Evolutionary conservation across 495 filamentous ascomycete genomes (phyloP).

Genomic region (Lindgomyces ingoldianus): DNA sequence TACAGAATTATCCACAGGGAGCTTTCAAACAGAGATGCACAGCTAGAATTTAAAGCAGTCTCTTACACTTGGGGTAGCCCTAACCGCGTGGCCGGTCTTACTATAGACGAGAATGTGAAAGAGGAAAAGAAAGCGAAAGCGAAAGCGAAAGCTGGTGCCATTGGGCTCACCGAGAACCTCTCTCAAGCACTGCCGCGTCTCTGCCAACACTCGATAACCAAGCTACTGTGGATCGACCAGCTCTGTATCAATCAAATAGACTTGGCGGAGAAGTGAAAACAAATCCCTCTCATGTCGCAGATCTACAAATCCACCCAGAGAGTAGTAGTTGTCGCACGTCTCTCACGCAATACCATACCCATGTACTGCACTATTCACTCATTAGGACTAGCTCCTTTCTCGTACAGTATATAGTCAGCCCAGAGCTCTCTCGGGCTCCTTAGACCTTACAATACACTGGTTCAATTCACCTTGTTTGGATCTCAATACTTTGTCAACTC

Average conservation of each 20-base stretch:
- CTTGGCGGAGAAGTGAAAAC: neutral
- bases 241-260: constrained; percentile 23
- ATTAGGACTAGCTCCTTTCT: no score
- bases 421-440: no score
- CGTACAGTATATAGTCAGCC: no score
- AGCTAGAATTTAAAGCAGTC: constrained; percentile 9
- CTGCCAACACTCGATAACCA: neutral
- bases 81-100: neutral
- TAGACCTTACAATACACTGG: no score
- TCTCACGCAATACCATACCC: no score
- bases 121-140: no score
- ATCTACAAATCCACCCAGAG: constrained; percentile 3
- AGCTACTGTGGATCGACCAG: constrained; percentile 23
- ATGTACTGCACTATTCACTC: no score
- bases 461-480: no score
- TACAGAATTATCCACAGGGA: constrained; percentile 2
- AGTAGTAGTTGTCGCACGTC: no score
- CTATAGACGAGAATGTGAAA: neutral
- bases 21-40: neutral
- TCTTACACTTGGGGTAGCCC: constrained; percentile 17
- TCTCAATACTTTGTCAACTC: no score
- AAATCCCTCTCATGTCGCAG: constrained; percentile 7
- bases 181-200: constrained; percentile 6
- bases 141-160: no score
- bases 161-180: constrained; percentile 11